Conservation (phyloP, 2,329 filamentous ascomycete genomes). For the Scolecobasidium constrictum region DNA sequence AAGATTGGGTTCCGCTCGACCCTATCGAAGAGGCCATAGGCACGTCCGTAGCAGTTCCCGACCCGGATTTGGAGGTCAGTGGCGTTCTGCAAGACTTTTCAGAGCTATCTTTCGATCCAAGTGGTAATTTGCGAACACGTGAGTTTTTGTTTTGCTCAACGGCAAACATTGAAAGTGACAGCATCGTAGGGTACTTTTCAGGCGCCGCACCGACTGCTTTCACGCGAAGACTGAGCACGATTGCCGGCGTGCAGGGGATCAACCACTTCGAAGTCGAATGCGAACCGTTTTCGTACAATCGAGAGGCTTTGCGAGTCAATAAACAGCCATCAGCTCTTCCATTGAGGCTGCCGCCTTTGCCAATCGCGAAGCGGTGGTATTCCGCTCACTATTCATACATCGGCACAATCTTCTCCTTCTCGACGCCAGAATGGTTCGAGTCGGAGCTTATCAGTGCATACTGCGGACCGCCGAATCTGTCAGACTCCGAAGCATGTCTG, state of each 20-base stretch:
- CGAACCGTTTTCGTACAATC: background rate
- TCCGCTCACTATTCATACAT: conserved; percentile 45
- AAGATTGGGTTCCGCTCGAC: background rate
- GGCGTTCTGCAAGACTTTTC: background rate
- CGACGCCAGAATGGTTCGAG: conserved; percentile 38
- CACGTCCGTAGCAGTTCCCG: background rate
- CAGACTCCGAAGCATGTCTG: conserved; percentile 37
- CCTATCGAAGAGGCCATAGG: background rate
- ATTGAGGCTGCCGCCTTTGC: conserved; percentile 34
- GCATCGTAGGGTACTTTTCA: background rate
- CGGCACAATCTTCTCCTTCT: conserved; percentile 46
- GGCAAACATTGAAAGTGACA: background rate
- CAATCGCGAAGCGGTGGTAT: conserved; percentile 40
- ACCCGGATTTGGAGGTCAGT: background rate
- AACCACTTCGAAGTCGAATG: background rate
- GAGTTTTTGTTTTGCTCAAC: background rate
- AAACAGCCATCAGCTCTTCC: background rate
- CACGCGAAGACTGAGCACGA: background rate
- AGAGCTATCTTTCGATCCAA: background rate
- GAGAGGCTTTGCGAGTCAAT: background rate
- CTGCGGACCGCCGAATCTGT: conserved; percentile 28
- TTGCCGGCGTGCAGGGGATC: background rate
- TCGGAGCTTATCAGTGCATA: conserved; percentile 34
- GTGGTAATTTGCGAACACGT: background rate
- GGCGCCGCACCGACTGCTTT: background rate